Evolutionary conservation across 2,329 filamentous ascomycete genomes (phyloP), one percentile per base, ranked within the genome.

Genomic region (Fusarium sp.): DNA sequence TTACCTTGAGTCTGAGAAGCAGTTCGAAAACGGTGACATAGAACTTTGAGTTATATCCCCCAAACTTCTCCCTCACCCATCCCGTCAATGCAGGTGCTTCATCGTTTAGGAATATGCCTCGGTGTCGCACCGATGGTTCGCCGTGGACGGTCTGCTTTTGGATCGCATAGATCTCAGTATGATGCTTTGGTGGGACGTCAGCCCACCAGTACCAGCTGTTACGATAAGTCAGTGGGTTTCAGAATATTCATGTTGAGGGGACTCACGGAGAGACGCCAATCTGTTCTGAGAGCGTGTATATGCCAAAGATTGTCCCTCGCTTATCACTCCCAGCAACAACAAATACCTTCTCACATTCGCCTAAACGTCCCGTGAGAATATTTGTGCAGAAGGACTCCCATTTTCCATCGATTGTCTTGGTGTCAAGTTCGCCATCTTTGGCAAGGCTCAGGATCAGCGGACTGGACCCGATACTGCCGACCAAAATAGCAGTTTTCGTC

Each of bases 11-110:
- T 9, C 71, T 62, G 4, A 73, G 58, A 1, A 73, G 78, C 7
- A 91, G 81, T 72, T 91, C 89, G 65, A 91, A 91, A 0, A 91
- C 84, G 18, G 84, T 84, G 14, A 79, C 79, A 74, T 91, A 91
- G 66, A 91, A 89, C 4, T 85, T 83, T 0, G 84, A 81, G 59
- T 86, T 85, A 28, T 81, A 89, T 21, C 85, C 85, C 12, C 80
- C 81, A 31, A 81, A 82, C 18, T 81, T 81, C n/a, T 82, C 81
- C 37, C 85, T 82, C 2, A 86, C 84, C 85, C 87, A 90, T 2
- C 85, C 59, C 76, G 88, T 82, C 51, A 91, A 77, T 0, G 77
- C 78, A 1, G 79, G 79, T 1, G 77, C 76, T 52, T 80, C 79
- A 53, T 90, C 88, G 60, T 90, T 90, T 74, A 90, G 82, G 74